phyloP scores from a whole-genome alignment of 257 asterid species.

The Ocimum tenuiflorum region DNA sequence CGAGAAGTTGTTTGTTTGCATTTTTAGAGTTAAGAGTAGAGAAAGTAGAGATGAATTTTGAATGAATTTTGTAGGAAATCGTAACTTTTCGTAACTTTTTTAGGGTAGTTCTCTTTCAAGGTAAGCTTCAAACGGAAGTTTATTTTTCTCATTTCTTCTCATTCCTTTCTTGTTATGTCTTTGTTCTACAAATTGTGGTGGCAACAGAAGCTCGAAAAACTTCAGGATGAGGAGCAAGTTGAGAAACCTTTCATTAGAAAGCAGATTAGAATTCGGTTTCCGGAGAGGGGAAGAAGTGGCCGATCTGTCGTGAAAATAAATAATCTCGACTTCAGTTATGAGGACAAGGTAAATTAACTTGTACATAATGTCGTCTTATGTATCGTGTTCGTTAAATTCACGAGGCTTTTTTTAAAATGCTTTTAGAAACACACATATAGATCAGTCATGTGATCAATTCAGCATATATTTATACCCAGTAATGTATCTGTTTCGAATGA shows the following conservation, averaged over 20 bases:
- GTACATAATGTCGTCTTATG: background rate
- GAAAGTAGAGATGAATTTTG: background rate
- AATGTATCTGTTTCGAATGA: background rate
- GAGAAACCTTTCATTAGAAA: slow-evolving; percentile 93
- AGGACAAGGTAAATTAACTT: slow-evolving; percentile 53
- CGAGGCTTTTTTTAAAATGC: no score
- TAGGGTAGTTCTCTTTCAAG: no score
- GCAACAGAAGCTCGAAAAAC: slow-evolving; percentile 89
- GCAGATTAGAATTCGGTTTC: slow-evolving; percentile 96
- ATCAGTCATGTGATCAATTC: no score
- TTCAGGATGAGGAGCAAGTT: slow-evolving; percentile 75
- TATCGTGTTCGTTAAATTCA: no score
- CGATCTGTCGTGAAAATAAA: slow-evolving; percentile 51
- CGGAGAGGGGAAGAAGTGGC: slow-evolving; percentile 95
- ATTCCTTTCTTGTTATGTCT: no score
- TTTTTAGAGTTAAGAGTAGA: no score
- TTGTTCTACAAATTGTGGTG: slow-evolving; percentile 11
- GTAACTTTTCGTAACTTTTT: no score
- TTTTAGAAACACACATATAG: no score
- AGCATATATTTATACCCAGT: no score
- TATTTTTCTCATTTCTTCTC: background rate
- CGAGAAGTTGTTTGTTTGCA: no score
- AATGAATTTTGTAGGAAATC: no score
- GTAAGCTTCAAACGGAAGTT: no score
- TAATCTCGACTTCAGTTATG: slow-evolving; percentile 62